phyloP scores from a whole-genome alignment of 164 flowering plant genomes.

The Chimonanthus praecox region DNA sequence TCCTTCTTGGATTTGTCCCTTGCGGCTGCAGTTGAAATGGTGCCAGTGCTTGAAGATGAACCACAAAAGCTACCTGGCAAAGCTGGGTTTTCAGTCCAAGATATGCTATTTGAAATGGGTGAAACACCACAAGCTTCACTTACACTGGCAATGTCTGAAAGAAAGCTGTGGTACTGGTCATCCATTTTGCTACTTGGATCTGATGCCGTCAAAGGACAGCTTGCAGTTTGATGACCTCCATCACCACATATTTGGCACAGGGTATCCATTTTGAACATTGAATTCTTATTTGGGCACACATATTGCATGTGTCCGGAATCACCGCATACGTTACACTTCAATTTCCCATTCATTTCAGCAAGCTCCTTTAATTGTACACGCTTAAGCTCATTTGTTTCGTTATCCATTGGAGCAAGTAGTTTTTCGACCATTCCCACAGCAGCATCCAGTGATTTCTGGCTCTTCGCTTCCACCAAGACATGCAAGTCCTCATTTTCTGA shows the following conservation, averaged over 20 bases:
- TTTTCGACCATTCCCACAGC: conserved; percentile 40
- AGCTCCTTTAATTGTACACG: conserved; percentile 31
- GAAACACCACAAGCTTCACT: conserved; percentile 4
- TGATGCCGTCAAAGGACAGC: conserved; percentile 15
- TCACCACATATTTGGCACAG: neutral
- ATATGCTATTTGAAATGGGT: neutral
- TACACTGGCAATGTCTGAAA: conserved; percentile 1
- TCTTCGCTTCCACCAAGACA: conserved; percentile 38
- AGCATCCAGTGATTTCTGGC: conserved; percentile 32
- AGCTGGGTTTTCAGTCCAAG: neutral
- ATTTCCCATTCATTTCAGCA: conserved; percentile 19
- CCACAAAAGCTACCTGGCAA: conserved; percentile 4
- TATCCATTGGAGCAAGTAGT: conserved; percentile 32
- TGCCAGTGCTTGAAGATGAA: conserved; percentile 9
- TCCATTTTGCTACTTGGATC: neutral
- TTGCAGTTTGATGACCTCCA: conserved; percentile 15
- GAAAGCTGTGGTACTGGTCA: neutral
- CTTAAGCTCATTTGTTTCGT: conserved; percentile 23
- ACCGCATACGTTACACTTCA: conserved; percentile 7
- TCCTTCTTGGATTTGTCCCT: conserved; percentile 17
- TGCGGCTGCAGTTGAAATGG: conserved; percentile 13
- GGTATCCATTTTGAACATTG: conserved; percentile 4
- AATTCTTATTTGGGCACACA: conserved; percentile 18
- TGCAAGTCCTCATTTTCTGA: conserved; percentile 38
- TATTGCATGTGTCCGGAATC: conserved; percentile 25